Percentiles rank a stretch among this genome's conserved stretches.
phyloP scores from a whole-genome alignment of 2,329 filamentous ascomycete species.

The Thielaviopsis punctulata region DNA sequence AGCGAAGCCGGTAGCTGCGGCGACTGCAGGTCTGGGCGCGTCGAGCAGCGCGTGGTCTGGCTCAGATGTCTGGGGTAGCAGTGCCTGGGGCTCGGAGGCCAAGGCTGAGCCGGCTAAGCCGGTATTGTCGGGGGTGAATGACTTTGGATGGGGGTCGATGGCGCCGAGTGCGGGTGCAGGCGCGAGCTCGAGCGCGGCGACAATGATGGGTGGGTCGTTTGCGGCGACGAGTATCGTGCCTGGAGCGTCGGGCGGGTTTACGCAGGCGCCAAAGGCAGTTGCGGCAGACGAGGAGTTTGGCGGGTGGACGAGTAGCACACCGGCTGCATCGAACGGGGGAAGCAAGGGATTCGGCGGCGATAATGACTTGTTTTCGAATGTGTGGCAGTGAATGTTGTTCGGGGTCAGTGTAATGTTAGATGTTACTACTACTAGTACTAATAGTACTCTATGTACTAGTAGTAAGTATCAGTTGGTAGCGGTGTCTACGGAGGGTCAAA shows the following conservation, averaged over 20 bases:
- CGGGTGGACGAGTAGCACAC: constrained; percentile 68
- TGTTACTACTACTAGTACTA: too few relatives aligned
- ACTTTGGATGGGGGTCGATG: constrained; percentile 42
- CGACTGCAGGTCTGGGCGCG: constrained; percentile 21
- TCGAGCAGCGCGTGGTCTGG: constrained; percentile 26
- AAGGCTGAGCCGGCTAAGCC: constrained; percentile 36
- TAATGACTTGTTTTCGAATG: constrained; percentile 83
- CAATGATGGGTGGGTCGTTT: constrained; percentile 24
- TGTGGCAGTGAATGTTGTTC: constrained; percentile 54
- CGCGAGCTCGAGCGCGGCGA: constrained; percentile 16
- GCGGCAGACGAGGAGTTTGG: constrained; percentile 89
- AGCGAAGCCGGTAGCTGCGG: constrained; percentile 23
- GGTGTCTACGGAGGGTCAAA: not conserved
- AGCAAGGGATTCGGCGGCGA: constrained; percentile 35
- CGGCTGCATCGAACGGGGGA: constrained; percentile 37
- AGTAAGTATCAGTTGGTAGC: not conserved
- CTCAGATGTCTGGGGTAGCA: constrained; percentile 69
- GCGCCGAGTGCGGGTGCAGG: constrained; percentile 12
- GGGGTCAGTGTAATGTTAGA: not conserved
- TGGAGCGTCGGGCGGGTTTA: constrained; percentile 48
- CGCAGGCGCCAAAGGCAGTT: constrained; percentile 34
- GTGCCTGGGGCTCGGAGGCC: constrained; percentile 53
- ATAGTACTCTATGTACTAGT: not conserved
- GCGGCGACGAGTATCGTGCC: constrained; percentile 43
- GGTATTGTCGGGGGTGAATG: constrained; percentile 32